Percentiles rank a stretch among this genome's conserved stretches.
Evolutionary conservation across 768 basidiomycete genomes (phyloP).

Genomic region (Suillus ampliporus): DNA sequence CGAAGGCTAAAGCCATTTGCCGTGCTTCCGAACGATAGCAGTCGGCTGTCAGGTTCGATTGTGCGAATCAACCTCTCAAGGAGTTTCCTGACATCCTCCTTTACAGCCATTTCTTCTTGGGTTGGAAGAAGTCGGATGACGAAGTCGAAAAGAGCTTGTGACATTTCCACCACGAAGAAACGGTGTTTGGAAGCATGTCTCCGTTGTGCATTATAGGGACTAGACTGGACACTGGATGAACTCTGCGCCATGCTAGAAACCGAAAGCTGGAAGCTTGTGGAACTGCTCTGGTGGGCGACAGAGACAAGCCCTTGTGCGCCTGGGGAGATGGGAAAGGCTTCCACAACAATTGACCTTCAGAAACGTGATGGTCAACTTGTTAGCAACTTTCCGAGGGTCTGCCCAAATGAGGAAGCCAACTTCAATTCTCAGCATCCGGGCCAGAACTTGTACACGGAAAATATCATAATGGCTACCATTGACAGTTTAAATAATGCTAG

Average conservation of each 20-base stretch:
- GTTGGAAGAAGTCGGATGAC: conserved; percentile 92
- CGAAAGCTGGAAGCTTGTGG: conserved; percentile 11
- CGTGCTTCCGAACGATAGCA: conserved; percentile 95
- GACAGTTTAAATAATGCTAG: neutral
- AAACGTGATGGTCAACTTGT: conserved; percentile 25
- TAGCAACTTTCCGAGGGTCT: conserved; percentile 25
- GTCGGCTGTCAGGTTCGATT: conserved; percentile 88
- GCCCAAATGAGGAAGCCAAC: conserved; percentile 33
- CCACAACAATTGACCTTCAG: conserved; percentile 35
- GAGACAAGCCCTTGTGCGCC: conserved; percentile 15
- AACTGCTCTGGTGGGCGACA: conserved; percentile 11
- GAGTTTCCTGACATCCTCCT: conserved; percentile 94
- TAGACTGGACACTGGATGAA: conserved; percentile 29
- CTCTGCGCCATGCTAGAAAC: conserved; percentile 35
- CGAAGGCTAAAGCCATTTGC: conserved; percentile 97
- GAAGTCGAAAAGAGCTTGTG: conserved; percentile 91
- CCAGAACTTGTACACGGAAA: neutral
- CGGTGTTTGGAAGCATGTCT: conserved; percentile 56
- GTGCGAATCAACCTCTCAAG: conserved; percentile 95
- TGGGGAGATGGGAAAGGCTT: conserved; percentile 25
- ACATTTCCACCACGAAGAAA: conserved; percentile 76
- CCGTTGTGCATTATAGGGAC: conserved; percentile 38
- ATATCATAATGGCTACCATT: neutral
- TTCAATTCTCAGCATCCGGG: neutral
- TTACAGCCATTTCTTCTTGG: conserved; percentile 87